Percentiles rank a stretch among this genome's conserved stretches.
phyloP scores from a whole-genome alignment of 805 yeast species.

The Candida khao-thaluensis region DNA sequence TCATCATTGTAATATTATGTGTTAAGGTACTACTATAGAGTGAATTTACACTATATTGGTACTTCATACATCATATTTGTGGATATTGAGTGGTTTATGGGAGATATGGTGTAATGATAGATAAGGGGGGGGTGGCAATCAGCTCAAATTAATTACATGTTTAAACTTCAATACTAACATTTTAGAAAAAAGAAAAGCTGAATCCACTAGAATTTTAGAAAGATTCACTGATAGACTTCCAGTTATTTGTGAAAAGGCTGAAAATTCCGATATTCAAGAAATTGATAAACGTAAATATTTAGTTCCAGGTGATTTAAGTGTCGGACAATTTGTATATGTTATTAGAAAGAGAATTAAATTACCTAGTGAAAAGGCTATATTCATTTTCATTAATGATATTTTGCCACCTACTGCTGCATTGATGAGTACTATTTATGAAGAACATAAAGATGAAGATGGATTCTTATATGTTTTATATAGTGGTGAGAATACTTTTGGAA shows the following conservation, averaged over 20 bases:
- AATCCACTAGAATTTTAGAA: conserved; percentile 84
- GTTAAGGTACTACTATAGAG: too few species aligned
- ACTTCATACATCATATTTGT: too few species aligned
- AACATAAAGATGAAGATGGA: conserved; percentile 97
- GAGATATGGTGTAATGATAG: too few species aligned
- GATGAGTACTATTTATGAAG: conserved; percentile 92
- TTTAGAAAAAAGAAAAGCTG: conserved; percentile 85
- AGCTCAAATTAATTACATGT: too few species aligned
- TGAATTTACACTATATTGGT: too few species aligned
- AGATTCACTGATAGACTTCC: conserved; percentile 93
- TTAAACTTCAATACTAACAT: too few species aligned
- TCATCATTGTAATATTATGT: too few species aligned
- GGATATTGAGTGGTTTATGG: too few species aligned
- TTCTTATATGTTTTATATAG: conserved; percentile 93
- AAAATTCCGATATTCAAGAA: conserved; percentile 91
- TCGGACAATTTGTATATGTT: conserved; percentile 97
- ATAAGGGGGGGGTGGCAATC: too few species aligned
- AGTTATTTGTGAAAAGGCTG: conserved; percentile 95
- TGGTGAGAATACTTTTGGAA: conserved; percentile 96
- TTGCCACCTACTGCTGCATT: conserved; percentile 97
- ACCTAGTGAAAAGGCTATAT: conserved; percentile 97
- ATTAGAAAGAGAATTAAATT: conserved; percentile 93
- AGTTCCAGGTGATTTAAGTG: conserved; percentile 94
- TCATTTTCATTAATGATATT: conserved; percentile 94
- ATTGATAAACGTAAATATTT: conserved; percentile 96